Evolutionary conservation across 1,139 yeast genomes (phyloP).

Genomic region (Debaryomyces nepalensis): DNA sequence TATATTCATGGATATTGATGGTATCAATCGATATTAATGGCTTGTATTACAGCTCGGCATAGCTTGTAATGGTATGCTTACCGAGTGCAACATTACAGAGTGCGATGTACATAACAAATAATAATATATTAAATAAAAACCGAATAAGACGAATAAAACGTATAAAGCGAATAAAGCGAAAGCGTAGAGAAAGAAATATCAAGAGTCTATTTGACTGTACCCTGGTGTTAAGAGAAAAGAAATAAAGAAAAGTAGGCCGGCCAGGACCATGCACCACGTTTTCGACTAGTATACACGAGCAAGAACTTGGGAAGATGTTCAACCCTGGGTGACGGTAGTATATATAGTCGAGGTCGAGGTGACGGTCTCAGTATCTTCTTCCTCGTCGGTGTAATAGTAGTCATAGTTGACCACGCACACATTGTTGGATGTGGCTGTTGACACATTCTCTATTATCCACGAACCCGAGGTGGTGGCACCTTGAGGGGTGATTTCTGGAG

Average conservation of each 20-base stretch:
- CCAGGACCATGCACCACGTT: neutral
- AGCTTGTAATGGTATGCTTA: too few relatives aligned
- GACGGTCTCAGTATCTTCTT: constrained; percentile 36
- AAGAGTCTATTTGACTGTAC: constrained; percentile 4
- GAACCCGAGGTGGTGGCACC: constrained; percentile 41
- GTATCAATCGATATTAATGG: too few relatives aligned
- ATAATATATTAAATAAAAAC: constrained; percentile 4
- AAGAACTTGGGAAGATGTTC: neutral
- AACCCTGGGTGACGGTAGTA: constrained; percentile 38
- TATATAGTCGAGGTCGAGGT: constrained; percentile 45
- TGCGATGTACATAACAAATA: too few relatives aligned
- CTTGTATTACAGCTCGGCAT: too few relatives aligned
- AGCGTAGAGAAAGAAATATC: neutral
- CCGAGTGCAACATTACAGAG: too few relatives aligned
- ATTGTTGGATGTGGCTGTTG: constrained; percentile 39
- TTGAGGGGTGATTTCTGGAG: constrained; percentile 39
- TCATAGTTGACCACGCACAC: constrained; percentile 50
- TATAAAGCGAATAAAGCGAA: constrained; percentile 1
- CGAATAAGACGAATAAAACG: too few relatives aligned
- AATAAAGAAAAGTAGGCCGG: neutral
- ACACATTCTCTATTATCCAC: constrained; percentile 44
- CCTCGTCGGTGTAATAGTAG: constrained; percentile 40
- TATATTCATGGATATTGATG: too few relatives aligned
- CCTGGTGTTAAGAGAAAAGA: neutral
- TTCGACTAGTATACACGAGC: neutral